phyloP scores from a whole-genome alignment of 2,329 filamentous ascomycete genomes.

The Pyrenochaeta sp. region DNA sequence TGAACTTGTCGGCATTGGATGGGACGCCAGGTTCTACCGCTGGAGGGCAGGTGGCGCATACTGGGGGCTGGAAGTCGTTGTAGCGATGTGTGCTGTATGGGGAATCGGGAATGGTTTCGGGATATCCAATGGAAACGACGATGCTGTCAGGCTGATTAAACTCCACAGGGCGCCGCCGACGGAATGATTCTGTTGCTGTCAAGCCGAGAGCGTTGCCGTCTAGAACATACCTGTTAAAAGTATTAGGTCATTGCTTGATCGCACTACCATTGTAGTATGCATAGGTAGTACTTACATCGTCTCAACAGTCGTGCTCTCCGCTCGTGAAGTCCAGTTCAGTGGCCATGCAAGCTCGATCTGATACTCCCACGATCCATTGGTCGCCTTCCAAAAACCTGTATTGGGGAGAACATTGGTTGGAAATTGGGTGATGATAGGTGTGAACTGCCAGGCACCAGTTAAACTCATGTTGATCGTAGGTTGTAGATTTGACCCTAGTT shows the following conservation, averaged over 20 bases:
- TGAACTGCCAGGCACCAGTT: constrained; percentile 41
- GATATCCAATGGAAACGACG: constrained; percentile 43
- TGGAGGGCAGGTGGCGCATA: constrained; percentile 36
- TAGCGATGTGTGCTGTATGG: constrained; percentile 37
- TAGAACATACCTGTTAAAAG: constrained; percentile 36
- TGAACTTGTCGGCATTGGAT: constrained; percentile 57
- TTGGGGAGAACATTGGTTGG: constrained; percentile 39
- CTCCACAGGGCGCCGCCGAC: constrained; percentile 42
- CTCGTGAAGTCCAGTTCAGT: constrained; percentile 41
- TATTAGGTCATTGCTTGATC: constrained; percentile 5
- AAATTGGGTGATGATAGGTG: constrained; percentile 34
- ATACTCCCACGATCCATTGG: constrained; percentile 46
- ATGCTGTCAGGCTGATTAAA: constrained; percentile 41
- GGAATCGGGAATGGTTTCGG: constrained; percentile 37
- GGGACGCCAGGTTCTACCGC: constrained; percentile 42
- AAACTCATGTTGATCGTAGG: constrained; percentile 18
- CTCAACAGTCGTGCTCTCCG: constrained; percentile 34
- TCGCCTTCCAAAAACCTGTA: constrained; percentile 38
- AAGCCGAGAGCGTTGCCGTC: constrained; percentile 43
- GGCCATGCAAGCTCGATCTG: constrained; percentile 46
- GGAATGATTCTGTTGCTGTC: constrained; percentile 40
- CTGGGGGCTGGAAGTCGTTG: constrained; percentile 42
- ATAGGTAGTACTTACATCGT: constrained; percentile 34
- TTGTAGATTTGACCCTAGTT: not conserved
- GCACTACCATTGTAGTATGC: not conserved